Evolutionary conservation across 2,329 filamentous ascomycete genomes (phyloP), one percentile per base, ranked within the genome.

Genomic region (Calonectria crousiana): DNA sequence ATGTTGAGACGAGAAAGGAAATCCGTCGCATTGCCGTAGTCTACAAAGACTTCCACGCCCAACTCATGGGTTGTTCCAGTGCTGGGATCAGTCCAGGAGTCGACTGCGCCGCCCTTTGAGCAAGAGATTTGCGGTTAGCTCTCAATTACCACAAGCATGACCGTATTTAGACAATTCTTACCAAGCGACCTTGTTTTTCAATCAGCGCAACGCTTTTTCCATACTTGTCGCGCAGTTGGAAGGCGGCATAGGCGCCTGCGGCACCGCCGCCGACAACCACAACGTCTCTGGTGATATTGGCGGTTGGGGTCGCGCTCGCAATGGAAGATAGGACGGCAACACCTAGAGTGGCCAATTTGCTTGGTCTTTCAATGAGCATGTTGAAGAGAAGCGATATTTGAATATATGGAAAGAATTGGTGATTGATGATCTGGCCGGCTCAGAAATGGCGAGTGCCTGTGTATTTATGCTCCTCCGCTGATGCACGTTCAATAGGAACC

Each of bases 51-150:
- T 26, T 58, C 53, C 1, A 58, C 53, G 4, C 53, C 53, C 4
- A 58, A 11, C 4, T 58, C 53, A 16, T 58, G 20, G 2, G 11
- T 5, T 6, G 20, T 26, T 26, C 53, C 53, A 11, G 53, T 36
- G 4, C 6, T 26, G 4, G 20, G 32, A 10, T 58, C 53, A 4
- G 74, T 68, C 3, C 13, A 4, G 32, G 74, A 41, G 32, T 78
- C 74, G 11, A 76, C 76, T 18, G 78, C 76, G 11, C 76, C 76
- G 1, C 76, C 76, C 76, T 78, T 3, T 53, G n/a, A 8, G 6
- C 34, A 49, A 34, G 20, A 18, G 16, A 5, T 18, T 6, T 10
- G 20, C 3, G 16, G 26, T 65, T 20, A 67, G 30, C 47, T 44
- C 30, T 53, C 23, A 3, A 28, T 58, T 58, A 13, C 47, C 26